Percentiles rank a stretch among this genome's conserved stretches.
These are phyloP conservation scores for Plantago elongata DNA, from an alignment of 257 asterid genomes.

Conservation along the genomic window DNA sequence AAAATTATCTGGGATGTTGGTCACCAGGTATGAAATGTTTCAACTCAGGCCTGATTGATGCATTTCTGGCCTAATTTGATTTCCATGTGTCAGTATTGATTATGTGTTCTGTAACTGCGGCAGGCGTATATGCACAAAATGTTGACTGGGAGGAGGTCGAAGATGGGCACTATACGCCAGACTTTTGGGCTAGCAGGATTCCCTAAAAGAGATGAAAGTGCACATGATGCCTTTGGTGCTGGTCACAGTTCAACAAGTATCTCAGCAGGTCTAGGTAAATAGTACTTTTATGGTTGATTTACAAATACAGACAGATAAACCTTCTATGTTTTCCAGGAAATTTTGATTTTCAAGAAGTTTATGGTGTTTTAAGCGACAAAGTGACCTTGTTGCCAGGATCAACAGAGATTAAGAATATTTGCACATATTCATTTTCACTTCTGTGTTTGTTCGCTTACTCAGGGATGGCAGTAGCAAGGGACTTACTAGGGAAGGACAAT, in stretches of 20 bases:
- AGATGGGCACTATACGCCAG: slow-evolving; percentile 58
- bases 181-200: slow-evolving; percentile 66
- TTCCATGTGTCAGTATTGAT: not conserved
- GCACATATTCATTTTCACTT: not conserved
- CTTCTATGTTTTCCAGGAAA: not conserved
- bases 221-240: slow-evolving; percentile 66
- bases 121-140: slow-evolving; percentile 69
- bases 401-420: not conserved
- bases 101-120: not conserved
- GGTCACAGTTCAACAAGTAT: slow-evolving; percentile 79
- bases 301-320: no score
- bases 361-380: not conserved
- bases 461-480: slow-evolving; percentile 82
- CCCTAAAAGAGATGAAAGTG: slow-evolving; percentile 64
- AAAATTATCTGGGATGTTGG: slow-evolving; percentile 84
- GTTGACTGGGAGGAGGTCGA: slow-evolving; percentile 63
- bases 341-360: not conserved
- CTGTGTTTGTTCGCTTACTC: not conserved
- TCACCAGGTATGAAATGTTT: slow-evolving; percentile 43
- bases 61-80: not conserved
- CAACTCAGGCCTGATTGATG: not conserved
- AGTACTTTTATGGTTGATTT: no score
- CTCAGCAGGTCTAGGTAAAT: slow-evolving; percentile 60
- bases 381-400: not conserved
- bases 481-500: slow-evolving; percentile 47